Percentiles rank a stretch among this genome's conserved stretches.
These are phyloP conservation scores for Penicillium psychrofluorescens DNA, from an alignment of 495 filamentous ascomycete species.

Conservation along the genomic window DNA sequence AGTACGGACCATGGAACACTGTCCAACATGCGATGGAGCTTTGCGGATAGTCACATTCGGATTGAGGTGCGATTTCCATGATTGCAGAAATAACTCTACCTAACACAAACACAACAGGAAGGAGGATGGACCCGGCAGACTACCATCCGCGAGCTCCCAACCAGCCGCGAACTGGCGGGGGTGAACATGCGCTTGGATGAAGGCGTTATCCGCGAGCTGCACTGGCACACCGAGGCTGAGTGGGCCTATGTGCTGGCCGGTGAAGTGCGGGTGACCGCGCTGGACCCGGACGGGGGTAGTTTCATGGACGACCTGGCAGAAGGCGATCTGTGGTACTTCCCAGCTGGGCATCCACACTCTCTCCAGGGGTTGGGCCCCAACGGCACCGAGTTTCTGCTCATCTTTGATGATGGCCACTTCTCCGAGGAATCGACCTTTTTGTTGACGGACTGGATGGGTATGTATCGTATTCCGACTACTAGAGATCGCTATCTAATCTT, in stretches of 20 bases:
- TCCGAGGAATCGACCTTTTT: slow-evolving; percentile 66
- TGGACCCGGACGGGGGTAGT: slow-evolving; percentile 61
- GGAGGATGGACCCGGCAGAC: slow-evolving; percentile 64
- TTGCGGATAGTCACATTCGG: slow-evolving; percentile 58
- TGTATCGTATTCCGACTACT: background rate
- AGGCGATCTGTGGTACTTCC: slow-evolving; percentile 72
- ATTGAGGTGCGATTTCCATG: slow-evolving; percentile 42
- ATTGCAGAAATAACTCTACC: background rate
- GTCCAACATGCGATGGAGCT: slow-evolving; percentile 60
- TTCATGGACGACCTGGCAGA: slow-evolving; percentile 64
- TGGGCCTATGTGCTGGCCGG: slow-evolving; percentile 62
- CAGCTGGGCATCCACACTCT: slow-evolving; percentile 62
- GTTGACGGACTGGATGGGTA: slow-evolving; percentile 59
- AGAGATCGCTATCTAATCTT: background rate
- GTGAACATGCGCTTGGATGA: slow-evolving; percentile 63
- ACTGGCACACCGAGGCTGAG: slow-evolving; percentile 69
- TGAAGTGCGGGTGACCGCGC: slow-evolving; percentile 51
- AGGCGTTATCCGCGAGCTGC: slow-evolving; percentile 64
- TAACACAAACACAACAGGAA: slow-evolving; percentile 32
- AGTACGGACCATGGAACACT: slow-evolving; percentile 57
- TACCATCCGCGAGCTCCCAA: slow-evolving; percentile 51
- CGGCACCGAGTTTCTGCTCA: slow-evolving; percentile 63
- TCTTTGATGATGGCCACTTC: slow-evolving; percentile 63
- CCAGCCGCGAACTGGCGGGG: slow-evolving; percentile 53
- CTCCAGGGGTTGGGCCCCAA: slow-evolving; percentile 59